phyloP scores from a whole-genome alignment of 352 stramenopile species.

The Thraustochytrium sp. region DNA sequence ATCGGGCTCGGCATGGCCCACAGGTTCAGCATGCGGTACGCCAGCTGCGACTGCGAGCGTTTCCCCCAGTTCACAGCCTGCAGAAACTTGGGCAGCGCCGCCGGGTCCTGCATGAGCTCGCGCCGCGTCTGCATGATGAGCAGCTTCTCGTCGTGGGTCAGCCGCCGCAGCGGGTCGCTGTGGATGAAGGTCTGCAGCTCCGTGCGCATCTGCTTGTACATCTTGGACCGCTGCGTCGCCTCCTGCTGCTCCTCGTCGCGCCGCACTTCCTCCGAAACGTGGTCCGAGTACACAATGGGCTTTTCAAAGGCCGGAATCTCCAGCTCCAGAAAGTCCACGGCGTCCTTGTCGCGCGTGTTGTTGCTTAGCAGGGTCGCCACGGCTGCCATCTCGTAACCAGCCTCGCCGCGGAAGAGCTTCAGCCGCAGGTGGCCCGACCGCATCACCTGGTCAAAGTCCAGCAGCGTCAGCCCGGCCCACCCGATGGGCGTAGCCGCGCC shows the following conservation, averaged over 20 bases:
- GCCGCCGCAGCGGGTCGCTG: conserved; percentile 61
- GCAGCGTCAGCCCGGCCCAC: conserved; percentile 68
- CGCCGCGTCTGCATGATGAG: conserved; percentile 68
- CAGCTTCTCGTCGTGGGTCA: conserved; percentile 58
- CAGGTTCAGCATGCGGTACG: conserved; percentile 65
- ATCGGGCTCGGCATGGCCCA: conserved; percentile 61
- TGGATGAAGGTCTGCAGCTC: conserved; percentile 59
- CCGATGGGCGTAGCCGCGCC: conserved; percentile 39
- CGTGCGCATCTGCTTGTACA: conserved; percentile 50
- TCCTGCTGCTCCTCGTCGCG: neutral
- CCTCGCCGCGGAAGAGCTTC: conserved; percentile 54
- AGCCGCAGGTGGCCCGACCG: conserved; percentile 56
- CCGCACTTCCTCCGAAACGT: neutral
- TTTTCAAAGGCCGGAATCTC: conserved; percentile 11
- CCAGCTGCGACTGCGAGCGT: conserved; percentile 67
- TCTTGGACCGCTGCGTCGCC: conserved; percentile 45
- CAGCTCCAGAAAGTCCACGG: conserved; percentile 57
- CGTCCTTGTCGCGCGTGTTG: conserved; percentile 57
- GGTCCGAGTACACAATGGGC: conserved; percentile 59
- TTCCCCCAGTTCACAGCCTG: conserved; percentile 71
- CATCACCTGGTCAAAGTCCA: conserved; percentile 70
- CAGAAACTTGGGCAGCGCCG: conserved; percentile 69
- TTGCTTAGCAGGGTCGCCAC: conserved; percentile 42
- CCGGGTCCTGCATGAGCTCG: conserved; percentile 58
- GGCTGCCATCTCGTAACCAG: neutral